Evolutionary conservation across 345 rosid species (phyloP).

Genomic region (Aquilaria yunnanensis): DNA sequence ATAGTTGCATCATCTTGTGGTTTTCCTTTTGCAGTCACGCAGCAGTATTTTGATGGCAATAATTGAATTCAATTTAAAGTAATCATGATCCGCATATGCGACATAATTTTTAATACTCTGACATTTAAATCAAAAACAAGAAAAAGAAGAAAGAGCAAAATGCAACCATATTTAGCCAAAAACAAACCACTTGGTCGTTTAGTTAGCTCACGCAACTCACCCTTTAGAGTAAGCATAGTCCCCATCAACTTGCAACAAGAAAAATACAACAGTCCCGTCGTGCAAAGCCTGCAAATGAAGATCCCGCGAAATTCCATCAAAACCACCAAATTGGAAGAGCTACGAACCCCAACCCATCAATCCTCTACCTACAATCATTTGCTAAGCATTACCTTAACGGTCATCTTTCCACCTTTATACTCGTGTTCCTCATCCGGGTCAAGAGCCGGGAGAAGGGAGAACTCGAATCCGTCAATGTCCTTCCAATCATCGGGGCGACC

Average conservation of each 20-base stretch:
- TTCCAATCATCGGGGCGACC: constrained; percentile 89
- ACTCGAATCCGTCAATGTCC: constrained; percentile 66
- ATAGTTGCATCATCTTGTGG: too few relatives aligned
- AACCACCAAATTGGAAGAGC: background rate
- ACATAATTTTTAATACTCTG: too few relatives aligned
- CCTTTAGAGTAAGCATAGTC: constrained; percentile 74
- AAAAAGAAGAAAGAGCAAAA: too few relatives aligned
- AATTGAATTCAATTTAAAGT: too few relatives aligned
- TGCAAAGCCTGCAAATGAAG: constrained; percentile 63
- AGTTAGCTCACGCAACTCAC: constrained; percentile 24
- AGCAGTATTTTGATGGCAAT: too few relatives aligned
- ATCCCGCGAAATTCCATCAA: constrained; percentile 2
- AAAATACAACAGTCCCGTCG: constrained; percentile 77
- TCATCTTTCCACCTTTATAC: constrained; percentile 70
- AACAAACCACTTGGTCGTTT: too few relatives aligned
- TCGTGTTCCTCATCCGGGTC: constrained; percentile 84
- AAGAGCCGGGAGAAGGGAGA: constrained; percentile 81
- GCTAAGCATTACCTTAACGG: constrained; percentile 58
- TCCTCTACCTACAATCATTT: background rate
- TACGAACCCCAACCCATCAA: background rate
- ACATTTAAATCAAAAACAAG: too few relatives aligned
- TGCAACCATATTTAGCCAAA: too few relatives aligned
- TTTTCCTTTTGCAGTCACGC: too few relatives aligned
- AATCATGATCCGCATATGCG: too few relatives aligned
- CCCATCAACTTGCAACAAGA: constrained; percentile 87